A percentile compares a stretch with the other conserved stretches of the same genome.
These are phyloP conservation scores for Gynandropsis gynandra DNA, from an alignment of 345 rosid genomes.

Conservation along the genomic window DNA sequence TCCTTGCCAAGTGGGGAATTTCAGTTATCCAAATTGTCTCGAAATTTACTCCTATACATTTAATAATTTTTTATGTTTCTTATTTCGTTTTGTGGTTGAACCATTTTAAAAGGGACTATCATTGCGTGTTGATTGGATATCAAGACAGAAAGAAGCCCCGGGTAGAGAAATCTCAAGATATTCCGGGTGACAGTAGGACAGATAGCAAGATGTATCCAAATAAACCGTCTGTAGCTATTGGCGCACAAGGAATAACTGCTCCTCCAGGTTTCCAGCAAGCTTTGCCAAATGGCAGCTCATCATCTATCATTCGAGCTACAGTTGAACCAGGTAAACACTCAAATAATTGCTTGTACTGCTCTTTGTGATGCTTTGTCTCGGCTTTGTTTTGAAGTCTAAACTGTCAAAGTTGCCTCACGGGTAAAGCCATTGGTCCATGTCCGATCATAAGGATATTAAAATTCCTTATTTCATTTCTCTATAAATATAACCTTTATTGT, in stretches of 20 bases:
- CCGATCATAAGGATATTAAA: too few relatives aligned
- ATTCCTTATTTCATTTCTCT: too few relatives aligned
- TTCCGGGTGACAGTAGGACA: conserved; percentile 22
- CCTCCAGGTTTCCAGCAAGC: conserved; percentile 23
- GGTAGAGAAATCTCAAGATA: conserved; percentile 20
- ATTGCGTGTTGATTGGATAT: conserved; percentile 83
- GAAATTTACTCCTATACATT: conserved; percentile 5
- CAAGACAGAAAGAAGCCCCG: conserved; percentile 40
- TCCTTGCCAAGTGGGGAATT: conserved; percentile 7
- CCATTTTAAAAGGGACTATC: conserved; percentile 53
- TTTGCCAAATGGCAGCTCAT: conserved; percentile 11
- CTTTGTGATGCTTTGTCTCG: conserved; percentile 2
- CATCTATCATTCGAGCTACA: conserved; percentile 21
- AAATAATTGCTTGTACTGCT: neutral
- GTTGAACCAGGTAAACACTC: conserved; percentile 32
- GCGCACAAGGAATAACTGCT: conserved; percentile 26
- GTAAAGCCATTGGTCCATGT: too few relatives aligned
- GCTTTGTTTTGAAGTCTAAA: neutral
- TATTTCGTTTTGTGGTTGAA: conserved; percentile 14
- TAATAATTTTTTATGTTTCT: conserved; percentile 11
- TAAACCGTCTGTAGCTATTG: conserved; percentile 18
- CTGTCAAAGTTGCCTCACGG: neutral
- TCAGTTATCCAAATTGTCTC: conserved; percentile 11
- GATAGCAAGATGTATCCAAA: conserved; percentile 23
- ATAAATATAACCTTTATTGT: too few relatives aligned